These are phyloP conservation scores for Noccaea bulbosa DNA, from an alignment of 345 rosid species.

Conservation along the genomic window DNA sequence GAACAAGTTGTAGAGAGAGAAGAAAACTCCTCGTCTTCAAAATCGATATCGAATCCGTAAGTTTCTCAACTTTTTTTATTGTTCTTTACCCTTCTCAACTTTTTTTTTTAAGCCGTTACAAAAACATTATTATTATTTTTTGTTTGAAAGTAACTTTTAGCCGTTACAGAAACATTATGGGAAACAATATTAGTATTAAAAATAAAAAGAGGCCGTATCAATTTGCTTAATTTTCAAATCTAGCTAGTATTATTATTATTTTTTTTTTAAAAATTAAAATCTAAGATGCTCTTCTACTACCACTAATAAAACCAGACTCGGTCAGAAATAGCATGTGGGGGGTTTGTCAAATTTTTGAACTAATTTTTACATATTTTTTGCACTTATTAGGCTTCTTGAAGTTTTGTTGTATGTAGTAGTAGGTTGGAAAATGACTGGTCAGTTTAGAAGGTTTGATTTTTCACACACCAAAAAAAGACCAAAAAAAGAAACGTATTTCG, in stretches of 20 bases:
- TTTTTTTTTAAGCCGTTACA: too few relatives aligned
- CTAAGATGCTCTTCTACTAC: conserved; percentile 22
- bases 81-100: too few relatives aligned
- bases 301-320: conserved; percentile 27
- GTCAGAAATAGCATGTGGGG: conserved; percentile 45
- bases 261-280: neutral
- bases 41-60: conserved; percentile 97
- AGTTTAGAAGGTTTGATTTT: conserved; percentile 39
- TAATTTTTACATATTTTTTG: conserved; percentile 4
- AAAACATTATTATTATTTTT: neutral
- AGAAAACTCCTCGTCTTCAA: conserved; percentile 87
- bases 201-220: conserved; percentile 9
- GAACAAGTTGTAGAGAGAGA: conserved; percentile 91
- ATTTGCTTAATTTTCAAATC: conserved; percentile 30
- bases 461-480: neutral
- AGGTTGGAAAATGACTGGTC: conserved; percentile 39
- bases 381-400: conserved; percentile 20
- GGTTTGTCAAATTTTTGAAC: conserved; percentile 33
- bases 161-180: conserved; percentile 36
- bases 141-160: conserved; percentile 9
- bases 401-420: conserved; percentile 22
- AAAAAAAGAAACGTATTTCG: neutral
- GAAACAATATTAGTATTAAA: conserved; percentile 2
- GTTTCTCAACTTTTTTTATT: conserved; percentile 34
- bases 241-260: neutral